Base-by-base conservation (phyloP, 2,329 filamentous ascomycete species). In the Trichophyton benhamiae region DNA sequence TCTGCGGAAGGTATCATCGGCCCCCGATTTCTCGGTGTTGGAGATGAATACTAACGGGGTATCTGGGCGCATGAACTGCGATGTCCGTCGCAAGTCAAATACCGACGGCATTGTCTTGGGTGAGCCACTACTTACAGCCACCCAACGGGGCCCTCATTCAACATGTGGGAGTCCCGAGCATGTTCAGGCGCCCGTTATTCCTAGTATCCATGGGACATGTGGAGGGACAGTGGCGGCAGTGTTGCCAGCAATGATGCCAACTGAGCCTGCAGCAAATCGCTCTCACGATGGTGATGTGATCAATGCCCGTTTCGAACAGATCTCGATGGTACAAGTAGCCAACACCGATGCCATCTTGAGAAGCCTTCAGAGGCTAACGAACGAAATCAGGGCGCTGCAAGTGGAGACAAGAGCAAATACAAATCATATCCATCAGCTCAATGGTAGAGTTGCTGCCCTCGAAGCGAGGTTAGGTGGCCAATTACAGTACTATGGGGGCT, bases 81-180 rank as follows among this genome's bases (percentile, higher is more conserved):
- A 17, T 22, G 46, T 1, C 41, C 42, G 13, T 11, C 22, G 58
- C 15, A 38, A 25, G n/a, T 25, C 48, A 25, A 58, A 58, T 9
- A 73, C 59, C 30, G 53, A 66, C 17, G 62, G 64, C 30, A 65
- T 65, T 53, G 60, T 66, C 38, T 60, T 66, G 60, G 62, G 60
- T 30, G 62, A 62, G n/a, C 62, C 60, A 20, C 42, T 58, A 13
- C 41, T 62, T 15, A 62, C 49, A 53, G 60, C 64, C 25, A 65
- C 64, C 33, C 57, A 58, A 9, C 60, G 60, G 25, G 63, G 61
- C 11, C 62, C 60, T 6, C 63, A 61, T 44, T 63, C 60, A 20
- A 63, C 59, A 27, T 58, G 53, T 25, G 52, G 59, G 41, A 59
- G 44, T 27, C 42, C 64, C 38, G 62, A 61, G 49, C 17, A 60